A percentile compares a stretch with the other conserved stretches of the same genome.
Evolutionary conservation across 179 eudicot species (phyloP).

Genomic region (Corrigiola litoralis): DNA sequence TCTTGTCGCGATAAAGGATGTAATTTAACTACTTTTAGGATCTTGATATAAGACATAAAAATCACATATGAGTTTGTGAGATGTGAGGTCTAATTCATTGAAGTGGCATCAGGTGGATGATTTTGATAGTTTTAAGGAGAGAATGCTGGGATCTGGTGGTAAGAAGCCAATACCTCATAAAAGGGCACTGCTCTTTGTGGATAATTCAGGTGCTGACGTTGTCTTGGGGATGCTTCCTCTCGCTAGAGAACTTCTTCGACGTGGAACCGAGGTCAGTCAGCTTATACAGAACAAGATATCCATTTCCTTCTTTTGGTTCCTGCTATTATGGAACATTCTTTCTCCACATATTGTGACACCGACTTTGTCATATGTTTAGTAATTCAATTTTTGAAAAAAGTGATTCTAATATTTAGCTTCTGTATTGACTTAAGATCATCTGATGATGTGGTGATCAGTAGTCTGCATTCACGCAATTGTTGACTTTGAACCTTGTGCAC

Average conservation of each 20-base stretch:
- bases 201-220: constrained; percentile 91
- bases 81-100: constrained; percentile 2
- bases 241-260: constrained; percentile 91
- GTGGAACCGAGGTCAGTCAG: constrained; percentile 79
- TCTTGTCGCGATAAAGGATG: neutral
- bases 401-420: no score
- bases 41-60: no score
- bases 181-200: constrained; percentile 91
- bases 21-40: no score
- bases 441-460: no score
- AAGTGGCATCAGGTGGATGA: constrained; percentile 72
- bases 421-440: neutral
- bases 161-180: constrained; percentile 58
- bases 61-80: neutral
- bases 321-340: neutral
- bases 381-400: no score
- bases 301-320: neutral
- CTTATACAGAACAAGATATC: neutral
- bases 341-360: neutral
- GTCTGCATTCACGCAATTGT: no score
- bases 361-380: no score
- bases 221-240: constrained; percentile 95
- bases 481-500: no score
- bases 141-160: constrained; percentile 63
- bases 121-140: constrained; percentile 77